Evolutionary conservation across 176 grass and related monocot species (phyloP).

Genomic region (Thalia dealbata): DNA sequence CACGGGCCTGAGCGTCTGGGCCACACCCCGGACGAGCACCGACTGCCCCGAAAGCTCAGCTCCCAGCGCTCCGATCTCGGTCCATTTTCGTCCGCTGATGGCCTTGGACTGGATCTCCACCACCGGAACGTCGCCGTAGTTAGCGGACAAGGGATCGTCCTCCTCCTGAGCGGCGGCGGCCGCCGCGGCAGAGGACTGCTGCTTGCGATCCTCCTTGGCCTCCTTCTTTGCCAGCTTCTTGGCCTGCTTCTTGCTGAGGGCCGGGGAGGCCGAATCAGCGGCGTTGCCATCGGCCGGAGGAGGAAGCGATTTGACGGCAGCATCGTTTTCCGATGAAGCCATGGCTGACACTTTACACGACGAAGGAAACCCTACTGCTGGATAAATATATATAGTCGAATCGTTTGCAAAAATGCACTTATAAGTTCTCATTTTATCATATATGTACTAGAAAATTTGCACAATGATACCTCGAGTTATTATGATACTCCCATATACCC

Average conservation of each 20-base stretch:
- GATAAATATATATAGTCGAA: too few species aligned
- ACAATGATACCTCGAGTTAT: too few species aligned
- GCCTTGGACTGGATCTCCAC: slow-evolving; percentile 84
- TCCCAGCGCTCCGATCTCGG: slow-evolving; percentile 32
- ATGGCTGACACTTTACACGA: not conserved
- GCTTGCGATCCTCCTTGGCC: slow-evolving; percentile 43
- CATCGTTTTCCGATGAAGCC: not conserved
- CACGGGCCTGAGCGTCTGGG: slow-evolving; percentile 51
- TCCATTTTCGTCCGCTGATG: slow-evolving; percentile 50
- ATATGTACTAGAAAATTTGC: too few species aligned
- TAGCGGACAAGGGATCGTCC: slow-evolving; percentile 35
- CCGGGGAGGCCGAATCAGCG: slow-evolving; percentile 28
- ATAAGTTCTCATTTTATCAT: too few species aligned
- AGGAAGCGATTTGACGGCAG: not conserved
- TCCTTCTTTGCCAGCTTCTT: slow-evolving; percentile 67
- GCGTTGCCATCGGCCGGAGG: not conserved
- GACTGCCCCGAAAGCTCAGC: slow-evolving; percentile 21
- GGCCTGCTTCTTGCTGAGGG: slow-evolving; percentile 70
- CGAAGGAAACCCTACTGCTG: not conserved
- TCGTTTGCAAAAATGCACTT: too few species aligned
- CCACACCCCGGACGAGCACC: slow-evolving; percentile 58
- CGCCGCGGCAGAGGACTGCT: slow-evolving; percentile 19
- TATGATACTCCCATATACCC: too few species aligned
- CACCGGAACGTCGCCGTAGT: slow-evolving; percentile 53
- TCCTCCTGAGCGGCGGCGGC: slow-evolving; percentile 6